phyloP scores from a whole-genome alignment of 371 early-diverging fungal genomes.

The Mortierella sp. region DNA sequence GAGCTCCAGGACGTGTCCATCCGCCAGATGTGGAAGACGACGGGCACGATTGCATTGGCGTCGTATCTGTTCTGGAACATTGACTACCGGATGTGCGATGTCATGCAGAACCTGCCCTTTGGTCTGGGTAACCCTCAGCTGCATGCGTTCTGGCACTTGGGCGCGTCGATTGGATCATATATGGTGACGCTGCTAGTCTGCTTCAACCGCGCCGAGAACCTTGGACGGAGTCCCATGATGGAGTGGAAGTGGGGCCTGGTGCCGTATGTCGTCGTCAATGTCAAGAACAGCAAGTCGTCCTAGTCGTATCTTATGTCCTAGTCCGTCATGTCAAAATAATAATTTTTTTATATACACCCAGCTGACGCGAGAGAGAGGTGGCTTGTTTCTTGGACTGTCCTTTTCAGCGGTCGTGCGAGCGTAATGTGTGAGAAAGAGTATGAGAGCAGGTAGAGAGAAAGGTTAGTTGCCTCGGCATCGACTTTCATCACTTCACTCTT shows the following conservation, averaged over 20 bases:
- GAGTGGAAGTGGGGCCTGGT: slow-evolving; percentile 40
- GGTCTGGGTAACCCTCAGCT: slow-evolving; percentile 60
- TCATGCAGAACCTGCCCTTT: slow-evolving; percentile 46
- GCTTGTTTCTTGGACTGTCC: slow-evolving; percentile 1
- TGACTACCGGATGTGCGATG: slow-evolving; percentile 43
- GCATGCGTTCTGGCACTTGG: slow-evolving; percentile 63
- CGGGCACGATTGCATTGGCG: neutral
- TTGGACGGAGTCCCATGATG: slow-evolving; percentile 38
- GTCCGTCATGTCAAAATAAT: neutral
- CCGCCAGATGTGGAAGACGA: slow-evolving; percentile 20
- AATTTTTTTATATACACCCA: neutral
- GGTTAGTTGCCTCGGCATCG: neutral
- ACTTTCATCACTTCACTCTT: neutral
- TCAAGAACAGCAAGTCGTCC: slow-evolving; percentile 18
- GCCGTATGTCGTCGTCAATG: slow-evolving; percentile 39
- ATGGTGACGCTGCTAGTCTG: slow-evolving; percentile 42
- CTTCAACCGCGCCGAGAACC: slow-evolving; percentile 46
- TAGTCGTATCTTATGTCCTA: neutral
- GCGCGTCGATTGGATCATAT: slow-evolving; percentile 47
- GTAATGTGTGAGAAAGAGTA: no score
- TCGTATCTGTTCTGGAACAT: slow-evolving; percentile 42
- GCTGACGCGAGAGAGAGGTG: neutral
- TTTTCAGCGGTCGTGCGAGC: no score
- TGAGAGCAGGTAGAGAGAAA: no score
- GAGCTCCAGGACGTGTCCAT: slow-evolving; percentile 22